Base-by-base conservation (phyloP, 75 land plant genomes). In the Larix kaempferi region DNA sequence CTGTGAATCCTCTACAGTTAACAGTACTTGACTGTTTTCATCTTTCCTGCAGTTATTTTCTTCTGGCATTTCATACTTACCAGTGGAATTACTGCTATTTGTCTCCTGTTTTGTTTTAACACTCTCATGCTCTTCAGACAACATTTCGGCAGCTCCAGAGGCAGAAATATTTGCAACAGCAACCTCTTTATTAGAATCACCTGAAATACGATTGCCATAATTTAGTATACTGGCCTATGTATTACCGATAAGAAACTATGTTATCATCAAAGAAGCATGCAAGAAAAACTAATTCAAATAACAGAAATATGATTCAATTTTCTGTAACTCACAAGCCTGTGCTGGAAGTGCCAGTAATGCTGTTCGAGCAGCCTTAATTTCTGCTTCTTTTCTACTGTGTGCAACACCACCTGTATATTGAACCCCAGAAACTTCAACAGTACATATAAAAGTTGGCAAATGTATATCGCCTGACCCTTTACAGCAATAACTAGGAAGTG, bases 351-450 rank as follows among this genome's bases (percentile, higher is more conserved):
- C 82, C 29, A 76, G n/a, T 17, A 80, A 35, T 52, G 82, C 82
- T 23, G 80, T 80, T 61, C 59, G 60, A 16, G 82, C 82, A 60
- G 82, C 82, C 59, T 76, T 80, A 58, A 76, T 62, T 35, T 65
- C 82, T 23, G 82, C 79, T 49, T 80, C 82, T 41, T 80, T 80
- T 44, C 63, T 80, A 66, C 60, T 80, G 44, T 76, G 77, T 39
- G 69, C 41, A 60, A 49, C 22, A 15, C 82, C 82, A 15, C 82
- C 82, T 22, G 62, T 61, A 49, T 80, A 80, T n/a, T 26, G 39
- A 22, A 76, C 60, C 11, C 82, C 82, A 76, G 16, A 55, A 41
- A 80, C 56, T 69, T 80, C 56, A 52, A 80, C 82, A 58, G 78
- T 56, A 13, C 72, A 55, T 59, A 23, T 66, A 57, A 76, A 80